Evolutionary conservation across 2,329 filamentous ascomycete genomes (phyloP).

Genomic region (Leptographium flavum): DNA sequence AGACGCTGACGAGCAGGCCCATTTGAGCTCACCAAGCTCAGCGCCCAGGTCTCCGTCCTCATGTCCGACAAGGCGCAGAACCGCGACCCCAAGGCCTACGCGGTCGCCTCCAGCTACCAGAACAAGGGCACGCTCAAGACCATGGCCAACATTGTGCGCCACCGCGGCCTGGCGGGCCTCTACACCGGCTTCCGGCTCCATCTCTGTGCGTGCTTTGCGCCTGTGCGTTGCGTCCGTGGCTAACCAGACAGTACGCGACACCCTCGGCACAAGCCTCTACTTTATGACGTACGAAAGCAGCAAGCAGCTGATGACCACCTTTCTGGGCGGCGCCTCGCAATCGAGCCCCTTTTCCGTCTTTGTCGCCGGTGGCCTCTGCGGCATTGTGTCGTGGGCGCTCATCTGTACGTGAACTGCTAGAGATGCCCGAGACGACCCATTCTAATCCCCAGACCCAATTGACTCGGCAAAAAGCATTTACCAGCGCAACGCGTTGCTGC

Average conservation of each 20-base stretch:
- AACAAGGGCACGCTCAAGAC: slow-evolving; percentile 67
- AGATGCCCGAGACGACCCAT: background rate
- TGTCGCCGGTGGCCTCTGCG: slow-evolving; percentile 65
- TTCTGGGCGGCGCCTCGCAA: slow-evolving; percentile 55
- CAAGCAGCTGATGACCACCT: slow-evolving; percentile 67
- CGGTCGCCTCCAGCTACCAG: slow-evolving; percentile 54
- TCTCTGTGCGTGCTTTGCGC: slow-evolving; percentile 41
- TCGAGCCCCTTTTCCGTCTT: slow-evolving; percentile 69
- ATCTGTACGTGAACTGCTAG: slow-evolving; percentile 42
- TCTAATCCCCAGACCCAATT: slow-evolving; percentile 39
- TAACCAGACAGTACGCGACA: slow-evolving; percentile 52
- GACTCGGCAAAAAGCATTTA: slow-evolving; percentile 79
- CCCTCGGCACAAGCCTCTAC: slow-evolving; percentile 70
- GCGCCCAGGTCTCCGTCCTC: slow-evolving; percentile 70
- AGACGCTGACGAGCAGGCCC: slow-evolving; percentile 38
- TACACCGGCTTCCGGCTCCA: slow-evolving; percentile 74
- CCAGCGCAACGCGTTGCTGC: slow-evolving; percentile 64
- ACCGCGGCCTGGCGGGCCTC: slow-evolving; percentile 57
- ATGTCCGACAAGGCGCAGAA: slow-evolving; percentile 45
- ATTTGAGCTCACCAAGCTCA: slow-evolving; percentile 82
- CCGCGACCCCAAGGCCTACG: slow-evolving; percentile 34
- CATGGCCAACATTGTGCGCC: slow-evolving; percentile 61
- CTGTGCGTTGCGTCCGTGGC: background rate
- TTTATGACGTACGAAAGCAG: slow-evolving; percentile 82
- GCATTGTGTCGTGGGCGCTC: slow-evolving; percentile 69